phyloP scores from a whole-genome alignment of 495 filamentous ascomycete genomes.

The Xylaria telfairii region DNA sequence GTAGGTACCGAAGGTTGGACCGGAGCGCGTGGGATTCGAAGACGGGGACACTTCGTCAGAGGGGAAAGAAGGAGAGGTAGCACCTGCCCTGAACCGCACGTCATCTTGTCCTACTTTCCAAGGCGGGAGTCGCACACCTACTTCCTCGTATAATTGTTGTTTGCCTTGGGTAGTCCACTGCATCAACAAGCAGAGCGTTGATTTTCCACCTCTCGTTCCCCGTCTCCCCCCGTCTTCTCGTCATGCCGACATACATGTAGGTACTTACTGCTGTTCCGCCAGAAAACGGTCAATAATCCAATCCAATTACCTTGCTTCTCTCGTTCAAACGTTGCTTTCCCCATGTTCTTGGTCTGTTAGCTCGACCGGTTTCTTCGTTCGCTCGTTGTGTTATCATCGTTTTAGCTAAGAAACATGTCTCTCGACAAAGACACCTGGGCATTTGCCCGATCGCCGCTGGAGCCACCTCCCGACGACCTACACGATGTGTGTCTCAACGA shows the following conservation, averaged over 20 bases:
- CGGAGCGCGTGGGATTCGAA: not conserved
- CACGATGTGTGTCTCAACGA: constrained; percentile 41
- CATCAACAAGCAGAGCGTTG: not conserved
- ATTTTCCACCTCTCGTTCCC: not conserved
- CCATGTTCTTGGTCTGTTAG: constrained; percentile 30
- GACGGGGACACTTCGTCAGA: not conserved
- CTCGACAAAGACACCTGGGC: constrained; percentile 33
- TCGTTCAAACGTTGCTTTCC: constrained; percentile 31
- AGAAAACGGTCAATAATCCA: constrained; percentile 12
- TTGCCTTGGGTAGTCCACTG: not conserved
- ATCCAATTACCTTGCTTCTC: constrained; percentile 23
- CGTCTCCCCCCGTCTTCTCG: not conserved
- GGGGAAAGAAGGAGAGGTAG: not conserved
- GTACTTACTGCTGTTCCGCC: constrained; percentile 10
- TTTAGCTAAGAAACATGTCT: constrained; percentile 29
- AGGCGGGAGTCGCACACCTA: not conserved
- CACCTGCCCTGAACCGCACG: not conserved
- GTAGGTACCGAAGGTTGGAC: not conserved
- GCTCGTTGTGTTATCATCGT: constrained; percentile 20
- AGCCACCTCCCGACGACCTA: constrained; percentile 33
- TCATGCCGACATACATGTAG: not conserved
- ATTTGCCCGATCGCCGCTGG: constrained; percentile 26
- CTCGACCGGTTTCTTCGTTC: constrained; percentile 17
- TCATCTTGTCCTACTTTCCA: not conserved
- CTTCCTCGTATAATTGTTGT: not conserved